These are phyloP conservation scores for Theileria parva DNA, from an alignment of 169 alveolate genomes.

Conservation along the genomic window DNA sequence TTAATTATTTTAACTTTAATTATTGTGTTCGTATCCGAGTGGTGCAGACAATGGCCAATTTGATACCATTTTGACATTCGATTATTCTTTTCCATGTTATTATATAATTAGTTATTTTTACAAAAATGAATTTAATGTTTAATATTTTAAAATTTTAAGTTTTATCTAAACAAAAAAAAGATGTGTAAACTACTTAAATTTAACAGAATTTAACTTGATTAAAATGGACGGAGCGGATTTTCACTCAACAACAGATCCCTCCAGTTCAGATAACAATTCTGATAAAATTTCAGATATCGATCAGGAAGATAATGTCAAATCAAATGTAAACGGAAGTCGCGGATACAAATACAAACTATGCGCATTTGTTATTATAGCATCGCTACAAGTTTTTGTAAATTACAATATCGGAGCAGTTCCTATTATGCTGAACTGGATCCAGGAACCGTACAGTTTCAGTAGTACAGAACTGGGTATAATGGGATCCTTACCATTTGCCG, in stretches of 20 bases:
- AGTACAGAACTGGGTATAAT: constrained; percentile 56
- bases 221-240: background rate
- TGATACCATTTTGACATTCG: background rate
- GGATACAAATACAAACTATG: constrained; percentile 3
- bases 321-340: background rate
- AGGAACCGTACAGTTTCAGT: constrained; percentile 46
- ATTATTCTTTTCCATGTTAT: too few relatives aligned
- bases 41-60: background rate
- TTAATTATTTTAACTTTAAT: background rate
- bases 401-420: constrained; percentile 63
- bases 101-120: too few relatives aligned
- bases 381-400: background rate
- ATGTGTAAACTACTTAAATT: background rate
- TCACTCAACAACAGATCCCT: background rate
- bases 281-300: background rate
- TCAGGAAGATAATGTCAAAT: background rate
- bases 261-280: background rate
- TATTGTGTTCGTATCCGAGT: background rate
- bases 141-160: too few relatives aligned
- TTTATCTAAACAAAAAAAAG: background rate
- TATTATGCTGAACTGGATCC: constrained; percentile 52
- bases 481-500: constrained; percentile 80
- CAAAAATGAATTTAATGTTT: background rate
- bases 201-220: background rate
- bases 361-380: background rate